Base-by-base conservation (phyloP, 352 stramenopile species). In the Phytophthora pini region DNA sequence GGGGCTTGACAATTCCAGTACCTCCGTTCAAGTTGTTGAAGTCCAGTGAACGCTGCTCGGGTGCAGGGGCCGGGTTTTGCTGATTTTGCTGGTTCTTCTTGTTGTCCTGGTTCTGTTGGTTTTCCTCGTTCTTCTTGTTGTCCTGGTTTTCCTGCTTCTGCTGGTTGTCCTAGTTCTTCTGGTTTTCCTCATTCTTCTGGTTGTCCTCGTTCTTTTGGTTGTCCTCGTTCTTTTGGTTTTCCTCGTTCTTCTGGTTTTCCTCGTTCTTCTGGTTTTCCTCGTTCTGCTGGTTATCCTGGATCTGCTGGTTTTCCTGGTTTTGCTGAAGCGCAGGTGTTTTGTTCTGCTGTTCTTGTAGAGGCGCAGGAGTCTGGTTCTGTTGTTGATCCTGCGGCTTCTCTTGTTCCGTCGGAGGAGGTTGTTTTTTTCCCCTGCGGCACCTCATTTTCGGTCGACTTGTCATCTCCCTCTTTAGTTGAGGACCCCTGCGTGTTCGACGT, bases 21-120 rank as follows among this genome's bases (percentile, higher is more conserved):
- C 46, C 46, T 39, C 46, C 46, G n/a, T 41, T 53, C n/a, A 53
- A 31, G 22, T 31, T 29, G 15, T 53, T 53, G 27, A 53, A 53
- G 11, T 39, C 15, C 31, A 55, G 2, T 2, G 48, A 55, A 9
- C 29, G 48, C 31, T 44, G n/a, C 7, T 55, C 48, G 0, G 10
- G 20, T 47, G 10, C 26, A 36, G 44, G 44, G 0, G 44, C 26
- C 13, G 31, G 43, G 7, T 12, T 49, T 9, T 17, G 17, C n/a
- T 49, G 43, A 5, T 49, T 17, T 3, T 49, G 41, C 20, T 47
- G 41, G 7, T 17, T 55, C 13, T 5, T 1, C 13, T 41, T 17
- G 17, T 17, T 41, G 32, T 17, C 29, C 31, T 5, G 32, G 17
- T 20, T 20, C 17, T 20, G 0, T 5, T 41, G 17, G 17, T 17